phyloP scores from a whole-genome alignment of 768 basidiomycete species.

The Mycena latifolia region DNA sequence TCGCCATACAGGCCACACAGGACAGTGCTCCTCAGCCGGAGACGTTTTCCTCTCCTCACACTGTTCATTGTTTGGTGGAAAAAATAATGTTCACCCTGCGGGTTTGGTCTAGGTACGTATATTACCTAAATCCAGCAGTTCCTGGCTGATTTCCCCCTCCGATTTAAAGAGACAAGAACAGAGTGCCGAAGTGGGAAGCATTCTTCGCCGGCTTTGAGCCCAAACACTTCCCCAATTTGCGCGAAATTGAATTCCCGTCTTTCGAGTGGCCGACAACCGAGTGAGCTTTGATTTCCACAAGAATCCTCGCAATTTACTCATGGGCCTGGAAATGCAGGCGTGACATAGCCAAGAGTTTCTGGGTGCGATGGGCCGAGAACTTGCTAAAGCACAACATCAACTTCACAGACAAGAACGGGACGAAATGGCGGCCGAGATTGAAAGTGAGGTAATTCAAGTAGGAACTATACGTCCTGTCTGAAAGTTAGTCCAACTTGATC shows the following conservation, averaged over 20 bases:
- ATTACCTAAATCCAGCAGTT: not conserved
- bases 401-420: slow-evolving; percentile 25
- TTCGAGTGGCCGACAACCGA: slow-evolving; percentile 25
- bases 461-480: too few relatives aligned
- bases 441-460: slow-evolving; percentile 1
- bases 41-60: not conserved
- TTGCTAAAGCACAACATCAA: slow-evolving; percentile 14
- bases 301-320: not conserved
- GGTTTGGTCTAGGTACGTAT: not conserved
- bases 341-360: slow-evolving; percentile 28
- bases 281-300: slow-evolving; percentile 1
- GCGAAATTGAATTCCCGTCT: slow-evolving; percentile 1
- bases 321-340: not conserved
- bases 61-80: not conserved
- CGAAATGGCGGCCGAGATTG: slow-evolving; percentile 26
- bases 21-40: not conserved
- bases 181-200: not conserved
- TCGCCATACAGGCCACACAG: not conserved
- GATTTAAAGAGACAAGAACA: not conserved
- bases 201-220: slow-evolving; percentile 13
- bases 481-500: too few relatives aligned
- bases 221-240: slow-evolving; percentile 16
- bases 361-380: slow-evolving; percentile 26
- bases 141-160: not conserved
- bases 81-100: slow-evolving; percentile 1